These are phyloP conservation scores for Globisporangium alternatum DNA, from an alignment of 352 stramenopile species.

Conservation along the genomic window DNA sequence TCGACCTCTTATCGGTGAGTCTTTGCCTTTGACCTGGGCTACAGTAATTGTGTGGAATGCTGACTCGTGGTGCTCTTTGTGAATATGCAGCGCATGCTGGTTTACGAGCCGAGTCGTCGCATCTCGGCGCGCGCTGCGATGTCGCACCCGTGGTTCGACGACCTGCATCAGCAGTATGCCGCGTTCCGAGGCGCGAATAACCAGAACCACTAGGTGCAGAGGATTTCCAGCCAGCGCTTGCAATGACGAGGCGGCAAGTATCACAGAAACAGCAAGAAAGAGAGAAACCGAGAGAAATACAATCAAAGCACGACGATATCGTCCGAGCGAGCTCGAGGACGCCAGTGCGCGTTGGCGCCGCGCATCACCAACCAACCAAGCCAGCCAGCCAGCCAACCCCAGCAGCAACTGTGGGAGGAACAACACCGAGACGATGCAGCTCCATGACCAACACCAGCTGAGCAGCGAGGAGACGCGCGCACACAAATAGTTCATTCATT, in stretches of 20 bases:
- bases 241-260: not conserved
- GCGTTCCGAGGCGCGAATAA: constrained; percentile 50
- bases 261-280: not conserved
- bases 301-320: not conserved
- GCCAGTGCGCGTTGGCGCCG: not conserved
- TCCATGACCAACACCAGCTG: not conserved
- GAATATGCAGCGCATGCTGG: constrained; percentile 57
- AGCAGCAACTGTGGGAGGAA: not conserved
- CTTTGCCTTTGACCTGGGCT: no score
- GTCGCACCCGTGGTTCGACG: constrained; percentile 83
- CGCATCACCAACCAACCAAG: not conserved
- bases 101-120: constrained; percentile 74
- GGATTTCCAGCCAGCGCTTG: not conserved
- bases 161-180: constrained; percentile 71
- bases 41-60: not conserved
- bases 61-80: not conserved
- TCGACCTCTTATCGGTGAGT: constrained; percentile 78
- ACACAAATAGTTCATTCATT: not conserved
- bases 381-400: no score
- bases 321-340: not conserved
- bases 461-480: not conserved
- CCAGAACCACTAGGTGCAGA: constrained; percentile 34
- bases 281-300: constrained; percentile 13
- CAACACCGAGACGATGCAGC: not conserved
- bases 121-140: constrained; percentile 82